Base-by-base conservation (phyloP, 495 filamentous ascomycete genomes). In the Tricharina praecox region DNA sequence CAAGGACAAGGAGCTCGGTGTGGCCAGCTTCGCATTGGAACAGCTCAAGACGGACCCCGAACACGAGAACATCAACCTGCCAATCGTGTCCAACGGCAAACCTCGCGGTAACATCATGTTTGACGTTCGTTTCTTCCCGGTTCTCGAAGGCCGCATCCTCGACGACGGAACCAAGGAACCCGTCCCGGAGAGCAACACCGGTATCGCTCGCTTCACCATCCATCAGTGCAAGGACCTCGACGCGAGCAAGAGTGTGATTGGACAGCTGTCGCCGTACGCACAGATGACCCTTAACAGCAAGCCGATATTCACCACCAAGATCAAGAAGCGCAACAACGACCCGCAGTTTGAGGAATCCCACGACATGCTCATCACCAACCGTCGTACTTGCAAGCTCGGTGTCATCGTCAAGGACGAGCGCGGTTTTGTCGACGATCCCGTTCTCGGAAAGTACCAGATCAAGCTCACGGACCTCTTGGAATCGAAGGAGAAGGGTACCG, bases 161-260 rank as follows among this genome's bases (percentile, higher is more conserved):
- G 75, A 78, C 23, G 80, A 85, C 55, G 90, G 88, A 23, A 85
- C 77, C 48, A 63, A 67, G 35, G 81, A 82, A 50, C 82, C 86
- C 2, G 70, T 78, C 0, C 90, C 92, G 2, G 90, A 95, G 56
- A 74, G 84, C 15, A 86, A 85, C 61, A 92, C 85, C 9, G 90
- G 90, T 68, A 92, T 99, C 53, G 73, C 84, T 49, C 79, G 82
- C 25, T 93, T 93, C 63, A 92, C 83, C 1, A 72, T 99, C 33
- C 85, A 92, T 61, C 87, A 93, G 66, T 86, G 85, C 45, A 96
- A 96, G 70, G 90, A 95, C 48, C 71, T 99, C 23, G 90, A 99
- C 60, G 76, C 79, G 23, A 77, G 73, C 23, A 94, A 88, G 76
- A 90, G 82, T 58, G 63, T 96, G 50, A 73, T 95, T 50, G 90